Evolutionary conservation across 169 alveolate genomes (phyloP).

Genomic region (Babesia sp.): DNA sequence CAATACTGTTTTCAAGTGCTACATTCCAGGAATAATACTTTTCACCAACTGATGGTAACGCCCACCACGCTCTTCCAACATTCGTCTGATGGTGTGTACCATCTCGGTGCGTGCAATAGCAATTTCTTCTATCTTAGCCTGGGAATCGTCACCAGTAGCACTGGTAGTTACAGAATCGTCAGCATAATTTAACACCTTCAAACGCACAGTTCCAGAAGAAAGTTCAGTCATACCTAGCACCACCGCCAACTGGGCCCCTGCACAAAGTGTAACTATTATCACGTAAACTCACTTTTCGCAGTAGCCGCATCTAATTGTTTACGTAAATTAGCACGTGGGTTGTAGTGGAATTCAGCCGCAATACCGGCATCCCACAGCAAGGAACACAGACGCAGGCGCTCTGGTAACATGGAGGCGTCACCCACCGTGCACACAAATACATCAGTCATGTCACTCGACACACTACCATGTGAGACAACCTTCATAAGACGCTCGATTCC

Average conservation of each 20-base stretch:
- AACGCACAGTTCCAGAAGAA: constrained; percentile 30
- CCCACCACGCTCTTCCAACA: constrained; percentile 25
- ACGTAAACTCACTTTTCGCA: constrained; percentile 55
- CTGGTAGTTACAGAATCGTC: neutral
- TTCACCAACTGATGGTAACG: constrained; percentile 13
- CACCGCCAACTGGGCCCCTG: constrained; percentile 58
- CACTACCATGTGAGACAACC: constrained; percentile 41
- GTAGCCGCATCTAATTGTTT: constrained; percentile 86
- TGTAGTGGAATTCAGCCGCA: constrained; percentile 69
- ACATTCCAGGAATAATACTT: constrained; percentile 12
- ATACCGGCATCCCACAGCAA: constrained; percentile 72
- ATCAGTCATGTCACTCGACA: constrained; percentile 56
- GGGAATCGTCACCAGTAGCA: neutral
- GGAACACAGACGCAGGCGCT: constrained; percentile 69
- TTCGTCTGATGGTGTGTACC: constrained; percentile 35
- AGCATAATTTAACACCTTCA: constrained; percentile 28
- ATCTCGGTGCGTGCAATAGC: constrained; percentile 35
- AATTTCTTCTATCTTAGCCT: constrained; percentile 23
- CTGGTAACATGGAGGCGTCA: constrained; percentile 67
- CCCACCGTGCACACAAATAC: constrained; percentile 74
- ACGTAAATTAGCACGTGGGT: constrained; percentile 66
- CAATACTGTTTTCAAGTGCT: neutral
- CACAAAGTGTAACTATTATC: neutral
- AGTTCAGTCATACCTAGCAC: constrained; percentile 56
- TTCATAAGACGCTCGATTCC: constrained; percentile 93